Evolutionary conservation across 306 rosid genomes (phyloP), one percentile per base, ranked within the genome.

Genomic region (Dalbergia cochinchinensis): DNA sequence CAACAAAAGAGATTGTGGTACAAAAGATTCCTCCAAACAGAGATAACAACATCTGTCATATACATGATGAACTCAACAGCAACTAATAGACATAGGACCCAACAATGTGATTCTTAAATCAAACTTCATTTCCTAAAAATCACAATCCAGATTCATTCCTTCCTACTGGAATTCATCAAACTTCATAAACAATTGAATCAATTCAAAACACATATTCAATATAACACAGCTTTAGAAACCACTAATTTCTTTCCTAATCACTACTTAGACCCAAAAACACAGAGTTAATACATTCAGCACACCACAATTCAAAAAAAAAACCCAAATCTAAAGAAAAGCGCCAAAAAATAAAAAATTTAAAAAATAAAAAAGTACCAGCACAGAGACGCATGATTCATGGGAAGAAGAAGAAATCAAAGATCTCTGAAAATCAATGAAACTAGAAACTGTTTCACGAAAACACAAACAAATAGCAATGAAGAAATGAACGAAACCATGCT

Each of bases 361-460:
- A n/a, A n/a, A n/a, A n/a, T n/a, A n/a, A n/a, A n/a, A n/a, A n/a
- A n/a, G n/a, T n/a, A 33, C 5, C 50, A 74, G 44, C 45, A 80
- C 77, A 87, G 93, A 93, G 68, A 70, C 69, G 42, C 22, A 69
- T 48, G 78, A 85, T 59, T 76, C 50, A 72, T 22, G 11, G 26
- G 26, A 22, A 22, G 57, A 72, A 1, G 1, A 51, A 13, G 57
- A 51, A 22, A 51, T 51, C 15, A 41, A 47, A 68, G 50, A 71
- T 54, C 22, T 47, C 14, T 47, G 57, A 0, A 39, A 65, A 45
- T n/a, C 33, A 68, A 12, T 71, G 55, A 65, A 47, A 50, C 31
- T 8, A 4, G 18, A 4, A 10, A 13, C 14, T 15, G 18, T 14
- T 3, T 74, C 70, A 39, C 65, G 31, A 41, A 72, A 72, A 69